Conservation (phyloP, 2,329 filamentous ascomycete species). For the Westerdykella aurantiaca region DNA sequence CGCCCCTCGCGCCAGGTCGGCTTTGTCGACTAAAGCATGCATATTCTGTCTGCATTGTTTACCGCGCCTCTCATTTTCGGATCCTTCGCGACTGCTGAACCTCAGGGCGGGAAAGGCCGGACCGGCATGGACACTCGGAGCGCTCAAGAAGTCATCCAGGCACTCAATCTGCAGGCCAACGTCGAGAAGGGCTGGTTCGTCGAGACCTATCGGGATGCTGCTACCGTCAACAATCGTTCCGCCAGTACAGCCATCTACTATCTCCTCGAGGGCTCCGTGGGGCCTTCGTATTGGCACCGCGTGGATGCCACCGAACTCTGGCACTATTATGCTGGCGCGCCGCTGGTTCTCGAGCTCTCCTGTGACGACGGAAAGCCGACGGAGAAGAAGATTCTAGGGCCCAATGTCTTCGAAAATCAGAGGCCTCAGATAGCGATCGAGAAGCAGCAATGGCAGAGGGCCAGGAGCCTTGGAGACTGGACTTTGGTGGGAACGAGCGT, state of each 20-base stretch:
- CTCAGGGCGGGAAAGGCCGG: too few species aligned
- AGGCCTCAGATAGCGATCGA: constrained; percentile 42
- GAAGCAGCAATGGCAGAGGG: constrained; percentile 44
- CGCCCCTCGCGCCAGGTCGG: too few species aligned
- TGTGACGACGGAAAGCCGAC: constrained; percentile 38
- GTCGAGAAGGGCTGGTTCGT: constrained; percentile 48
- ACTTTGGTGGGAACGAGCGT: constrained; percentile 42
- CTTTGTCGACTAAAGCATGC: too few species aligned
- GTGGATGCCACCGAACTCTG: constrained; percentile 47
- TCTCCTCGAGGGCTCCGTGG: constrained; percentile 42
- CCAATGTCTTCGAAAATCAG: constrained; percentile 41
- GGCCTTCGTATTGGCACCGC: constrained; percentile 48
- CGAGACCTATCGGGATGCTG: constrained; percentile 44
- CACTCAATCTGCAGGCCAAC: constrained; percentile 42
- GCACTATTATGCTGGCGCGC: constrained; percentile 52
- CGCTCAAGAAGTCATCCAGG: constrained; percentile 42
- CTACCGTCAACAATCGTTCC: constrained; percentile 33
- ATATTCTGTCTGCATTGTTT: too few species aligned
- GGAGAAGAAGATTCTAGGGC: constrained; percentile 35
- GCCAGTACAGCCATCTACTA: constrained; percentile 51
- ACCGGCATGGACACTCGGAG: too few species aligned
- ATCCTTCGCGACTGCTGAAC: too few species aligned
- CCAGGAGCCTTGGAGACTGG: constrained; percentile 44
- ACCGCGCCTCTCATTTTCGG: too few species aligned
- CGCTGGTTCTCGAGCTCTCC: constrained; percentile 44